Percentiles rank a stretch among this genome's conserved stretches.
Conservation (phyloP, 257 asterid species). For the Scutellaria galericulata region DNA sequence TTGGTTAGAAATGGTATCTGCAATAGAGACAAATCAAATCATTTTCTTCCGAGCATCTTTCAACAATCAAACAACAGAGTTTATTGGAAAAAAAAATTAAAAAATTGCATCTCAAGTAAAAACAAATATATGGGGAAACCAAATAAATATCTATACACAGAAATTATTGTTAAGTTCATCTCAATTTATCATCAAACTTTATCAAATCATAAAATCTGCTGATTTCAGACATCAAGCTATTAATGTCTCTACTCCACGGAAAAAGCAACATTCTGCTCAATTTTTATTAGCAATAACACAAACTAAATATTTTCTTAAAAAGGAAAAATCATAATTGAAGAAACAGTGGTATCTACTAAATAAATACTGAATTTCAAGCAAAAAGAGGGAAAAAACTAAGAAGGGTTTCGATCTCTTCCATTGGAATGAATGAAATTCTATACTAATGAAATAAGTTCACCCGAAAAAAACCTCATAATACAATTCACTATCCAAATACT, state of each 20-base stretch:
- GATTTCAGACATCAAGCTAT: no score
- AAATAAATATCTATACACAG: no score
- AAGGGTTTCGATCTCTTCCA: not conserved
- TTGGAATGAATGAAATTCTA: not conserved
- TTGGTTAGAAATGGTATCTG: slow-evolving; percentile 24
- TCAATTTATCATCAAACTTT: no score
- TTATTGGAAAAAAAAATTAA: no score
- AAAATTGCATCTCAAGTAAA: not conserved
- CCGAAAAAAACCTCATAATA: not conserved
- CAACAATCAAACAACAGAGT: not conserved
- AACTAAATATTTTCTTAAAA: not conserved
- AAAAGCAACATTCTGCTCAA: not conserved
- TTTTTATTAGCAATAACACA: not conserved
- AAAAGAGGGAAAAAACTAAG: no score
- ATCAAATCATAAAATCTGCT: no score
- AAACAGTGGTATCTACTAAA: not conserved
- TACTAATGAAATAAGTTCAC: not conserved
- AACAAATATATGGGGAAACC: no score
- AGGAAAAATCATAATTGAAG: not conserved
- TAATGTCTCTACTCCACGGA: not conserved
- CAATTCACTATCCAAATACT: not conserved
- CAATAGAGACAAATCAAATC: not conserved
- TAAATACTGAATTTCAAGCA: not conserved
- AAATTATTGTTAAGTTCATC: no score
- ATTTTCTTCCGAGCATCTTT: not conserved